These are phyloP conservation scores for Solanum habrochaites DNA, from an alignment of 257 asterid genomes.

Conservation along the genomic window DNA sequence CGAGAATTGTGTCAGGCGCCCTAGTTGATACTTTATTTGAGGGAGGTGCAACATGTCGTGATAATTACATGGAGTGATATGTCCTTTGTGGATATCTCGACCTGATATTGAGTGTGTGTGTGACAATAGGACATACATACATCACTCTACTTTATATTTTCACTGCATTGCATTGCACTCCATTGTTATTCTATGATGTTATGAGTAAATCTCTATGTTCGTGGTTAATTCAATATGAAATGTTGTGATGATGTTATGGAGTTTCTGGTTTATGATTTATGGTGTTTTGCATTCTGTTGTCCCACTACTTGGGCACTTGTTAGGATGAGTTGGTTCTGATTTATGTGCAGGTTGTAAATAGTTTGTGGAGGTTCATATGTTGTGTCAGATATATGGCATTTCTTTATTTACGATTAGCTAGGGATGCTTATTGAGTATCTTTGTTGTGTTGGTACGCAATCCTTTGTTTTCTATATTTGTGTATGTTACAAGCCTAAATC, in stretches of 20 bases:
- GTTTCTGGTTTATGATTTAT: background rate
- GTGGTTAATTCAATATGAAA: background rate
- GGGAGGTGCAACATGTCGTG: background rate
- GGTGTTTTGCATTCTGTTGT: background rate
- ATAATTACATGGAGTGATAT: no score
- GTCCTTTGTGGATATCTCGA: no score
- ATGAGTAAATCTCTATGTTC: background rate
- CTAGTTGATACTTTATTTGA: background rate
- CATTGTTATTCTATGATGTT: background rate
- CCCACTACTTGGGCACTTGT: background rate
- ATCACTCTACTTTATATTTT: background rate
- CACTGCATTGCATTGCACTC: background rate
- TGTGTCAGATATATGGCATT: background rate
- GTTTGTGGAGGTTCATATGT: background rate
- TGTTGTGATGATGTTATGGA: background rate
- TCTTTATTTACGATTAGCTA: no score
- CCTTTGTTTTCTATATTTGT: no score
- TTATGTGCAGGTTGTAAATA: no score
- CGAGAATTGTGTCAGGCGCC: no score
- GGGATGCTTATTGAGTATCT: background rate
- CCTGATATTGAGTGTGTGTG: no score
- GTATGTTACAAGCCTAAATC: background rate
- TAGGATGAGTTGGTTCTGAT: background rate
- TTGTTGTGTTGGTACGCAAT: background rate
- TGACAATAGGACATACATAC: background rate